Base-by-base conservation (phyloP, 2,329 filamentous ascomycete genomes). In the Sporothrix schenckii region DNA sequence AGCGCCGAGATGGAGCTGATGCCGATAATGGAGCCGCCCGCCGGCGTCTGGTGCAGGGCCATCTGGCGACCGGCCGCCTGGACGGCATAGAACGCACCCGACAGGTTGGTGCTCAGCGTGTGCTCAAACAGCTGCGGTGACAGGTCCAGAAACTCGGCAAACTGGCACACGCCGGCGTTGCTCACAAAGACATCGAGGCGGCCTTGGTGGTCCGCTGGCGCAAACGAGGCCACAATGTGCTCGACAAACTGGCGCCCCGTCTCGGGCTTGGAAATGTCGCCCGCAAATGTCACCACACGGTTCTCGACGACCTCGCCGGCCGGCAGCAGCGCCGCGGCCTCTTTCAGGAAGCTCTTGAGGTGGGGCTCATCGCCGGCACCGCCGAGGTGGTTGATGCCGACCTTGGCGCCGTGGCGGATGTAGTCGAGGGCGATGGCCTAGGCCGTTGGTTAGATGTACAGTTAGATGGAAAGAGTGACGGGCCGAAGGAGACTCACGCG, bases 111-210 rank as follows among this genome's bases (percentile, higher is more conserved):
- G 50, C 86, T 83, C 53, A 96, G 83, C 2, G 93, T 96, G 69
- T 84, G 83, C 72, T 86, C 81, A 76, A 93, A 91, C 69, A 96
- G 88, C 70, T 90, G 86, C 1, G 88, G 86, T 11, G 88, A 84
- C 56, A 97, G 86, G 24, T 90, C 88, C 30, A 97, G 81, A 77
- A 97, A 96, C 74, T 96, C 92, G 71, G 91, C 90, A 80, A 97
- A 97, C 73, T 91, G 87, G 83, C 93, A 97, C 71, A 97, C 87
- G 7, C 93, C 93, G 4, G 93, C 93, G 81, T 97, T 97, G 79
- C 89, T 92, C 39, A 97, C 91, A 79, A 94, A 94, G 7, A 97
- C 83, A 80, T 93, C 90, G 47, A 93, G 81, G 4, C 88, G 83
- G 0, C 81, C 80, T 4, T 34, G 34, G 34, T 34, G 34, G 5